Conservation (phyloP, 2,329 filamentous ascomycete genomes). For the Orbilia oligospora region DNA sequence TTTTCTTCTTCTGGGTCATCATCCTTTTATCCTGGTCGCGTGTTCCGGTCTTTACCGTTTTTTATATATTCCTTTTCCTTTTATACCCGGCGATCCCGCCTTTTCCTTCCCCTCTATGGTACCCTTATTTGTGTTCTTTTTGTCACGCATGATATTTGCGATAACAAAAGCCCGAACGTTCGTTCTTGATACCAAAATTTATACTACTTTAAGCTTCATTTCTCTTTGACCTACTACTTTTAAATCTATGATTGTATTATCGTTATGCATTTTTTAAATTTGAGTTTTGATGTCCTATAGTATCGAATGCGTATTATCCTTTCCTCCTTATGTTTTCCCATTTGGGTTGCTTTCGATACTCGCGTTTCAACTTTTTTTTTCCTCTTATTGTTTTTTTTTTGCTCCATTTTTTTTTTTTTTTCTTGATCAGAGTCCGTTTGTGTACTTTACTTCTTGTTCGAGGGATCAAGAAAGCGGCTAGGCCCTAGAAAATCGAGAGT, state of each 20-base stretch:
- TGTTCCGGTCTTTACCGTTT: constrained; percentile 45
- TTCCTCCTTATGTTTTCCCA: background rate
- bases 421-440: background rate
- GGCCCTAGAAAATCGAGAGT: too few species aligned
- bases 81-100: constrained; percentile 10
- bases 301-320: constrained; percentile 24
- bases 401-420: too few species aligned
- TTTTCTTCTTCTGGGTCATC: constrained; percentile 47
- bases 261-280: background rate
- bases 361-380: background rate
- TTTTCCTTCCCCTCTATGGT: constrained; percentile 11
- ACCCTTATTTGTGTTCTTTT: constrained; percentile 3
- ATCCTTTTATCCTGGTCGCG: constrained; percentile 47
- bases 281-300: background rate
- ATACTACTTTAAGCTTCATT: constrained; percentile 24
- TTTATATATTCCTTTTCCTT: constrained; percentile 25
- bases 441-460: too few species aligned
- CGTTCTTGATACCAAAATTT: constrained; percentile 56
- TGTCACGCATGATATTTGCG: constrained; percentile 25
- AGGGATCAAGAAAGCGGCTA: too few species aligned
- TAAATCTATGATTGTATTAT: constrained; percentile 21
- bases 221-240: constrained; percentile 38
- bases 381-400: background rate
- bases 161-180: constrained; percentile 53
- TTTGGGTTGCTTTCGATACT: constrained; percentile 1